Evolutionary conservation across 345 rosid genomes (phyloP).

Genomic region (Populus simonii): DNA sequence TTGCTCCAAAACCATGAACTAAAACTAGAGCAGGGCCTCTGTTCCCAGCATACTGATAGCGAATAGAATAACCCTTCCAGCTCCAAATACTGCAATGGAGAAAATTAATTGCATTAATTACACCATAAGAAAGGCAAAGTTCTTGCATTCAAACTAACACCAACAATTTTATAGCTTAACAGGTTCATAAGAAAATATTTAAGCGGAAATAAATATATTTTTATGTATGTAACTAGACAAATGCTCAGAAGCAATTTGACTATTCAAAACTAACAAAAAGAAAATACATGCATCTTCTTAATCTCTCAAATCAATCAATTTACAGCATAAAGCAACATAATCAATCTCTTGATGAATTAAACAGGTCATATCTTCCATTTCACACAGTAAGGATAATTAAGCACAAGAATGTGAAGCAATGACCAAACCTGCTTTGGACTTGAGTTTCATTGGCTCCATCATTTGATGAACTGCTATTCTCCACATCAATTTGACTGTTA

Average conservation of each 20-base stretch:
- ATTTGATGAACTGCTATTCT: conserved; percentile 5
- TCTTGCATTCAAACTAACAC: not conserved
- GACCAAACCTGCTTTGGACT: conserved; percentile 49
- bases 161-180: not conserved
- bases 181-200: not conserved
- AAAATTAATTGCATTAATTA: not conserved
- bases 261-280: not conserved
- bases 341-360: not conserved
- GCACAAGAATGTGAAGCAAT: not conserved
- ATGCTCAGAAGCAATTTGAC: not conserved
- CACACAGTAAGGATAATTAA: not conserved
- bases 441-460: conserved; percentile 16
- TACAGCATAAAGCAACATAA: not conserved
- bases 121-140: not conserved
- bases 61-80: conserved; percentile 84
- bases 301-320: not conserved
- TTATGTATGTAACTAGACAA: not conserved
- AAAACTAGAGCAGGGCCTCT: conserved; percentile 80
- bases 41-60: conserved; percentile 69
- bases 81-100: conserved; percentile 57
- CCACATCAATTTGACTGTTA: conserved; percentile 13
- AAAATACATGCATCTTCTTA: not conserved
- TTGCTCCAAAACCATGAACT: conserved; percentile 93
- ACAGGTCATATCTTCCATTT: not conserved
- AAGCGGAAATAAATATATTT: not conserved